A percentile compares a stretch with the other conserved stretches of the same genome.
Conservation (phyloP, 2,329 filamentous ascomycete genomes). For the Alternaria alternata region DNA sequence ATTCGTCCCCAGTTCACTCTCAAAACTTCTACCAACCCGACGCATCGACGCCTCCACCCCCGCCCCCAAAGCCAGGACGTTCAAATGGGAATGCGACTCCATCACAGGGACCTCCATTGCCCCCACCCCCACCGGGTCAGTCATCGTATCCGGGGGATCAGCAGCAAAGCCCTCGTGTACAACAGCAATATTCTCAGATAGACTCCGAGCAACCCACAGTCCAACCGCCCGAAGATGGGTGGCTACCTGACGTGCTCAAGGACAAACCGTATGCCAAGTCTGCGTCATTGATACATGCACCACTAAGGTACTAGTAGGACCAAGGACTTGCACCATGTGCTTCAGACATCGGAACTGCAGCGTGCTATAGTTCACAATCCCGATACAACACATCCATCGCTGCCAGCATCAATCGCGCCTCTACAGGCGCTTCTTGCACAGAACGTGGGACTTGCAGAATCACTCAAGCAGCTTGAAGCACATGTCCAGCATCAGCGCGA, state of each 20-base stretch:
- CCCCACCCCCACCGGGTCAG: conserved; percentile 53
- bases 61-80: conserved; percentile 55
- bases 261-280: conserved; percentile 76
- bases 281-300: conserved; percentile 17
- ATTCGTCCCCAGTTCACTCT: conserved; percentile 50
- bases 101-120: conserved; percentile 54
- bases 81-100: conserved; percentile 54
- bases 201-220: conserved; percentile 27
- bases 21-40: conserved; percentile 52
- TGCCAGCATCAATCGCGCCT: conserved; percentile 69
- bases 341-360: conserved; percentile 71
- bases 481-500: conserved; percentile 69
- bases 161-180: conserved; percentile 27
- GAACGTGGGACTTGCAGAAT: conserved; percentile 74
- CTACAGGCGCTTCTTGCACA: conserved; percentile 71
- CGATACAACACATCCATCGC: conserved; percentile 74
- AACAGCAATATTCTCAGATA: conserved; percentile 29
- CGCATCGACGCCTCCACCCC: conserved; percentile 57
- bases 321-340: conserved; percentile 76
- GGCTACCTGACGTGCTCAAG: conserved; percentile 78
- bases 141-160: conserved; percentile 33
- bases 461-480: conserved; percentile 68
- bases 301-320: conserved; percentile 63
- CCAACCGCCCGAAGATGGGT: conserved; percentile 65
- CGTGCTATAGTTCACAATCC: conserved; percentile 75